Evolutionary conservation across 208 protist genomes (phyloP).

Genomic region (Naegleria lovaniensis): DNA sequence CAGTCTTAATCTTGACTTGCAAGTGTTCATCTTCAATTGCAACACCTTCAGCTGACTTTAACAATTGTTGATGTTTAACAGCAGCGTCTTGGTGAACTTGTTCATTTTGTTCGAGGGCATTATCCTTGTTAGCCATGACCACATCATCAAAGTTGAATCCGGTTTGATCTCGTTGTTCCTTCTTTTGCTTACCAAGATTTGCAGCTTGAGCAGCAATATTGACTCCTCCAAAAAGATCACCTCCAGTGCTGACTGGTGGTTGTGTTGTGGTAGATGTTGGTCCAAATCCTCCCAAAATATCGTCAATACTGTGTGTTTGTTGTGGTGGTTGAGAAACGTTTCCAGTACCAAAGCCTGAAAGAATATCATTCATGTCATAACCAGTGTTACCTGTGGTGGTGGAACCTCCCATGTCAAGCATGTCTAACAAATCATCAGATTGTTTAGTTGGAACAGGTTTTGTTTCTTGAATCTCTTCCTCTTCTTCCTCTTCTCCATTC

Average conservation of each 20-base stretch:
- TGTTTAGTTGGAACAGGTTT: too few species aligned
- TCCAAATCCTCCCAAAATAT: neutral
- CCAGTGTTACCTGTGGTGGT: neutral
- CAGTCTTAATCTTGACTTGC: constrained; percentile 12
- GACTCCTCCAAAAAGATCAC: neutral
- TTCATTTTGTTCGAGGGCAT: neutral
- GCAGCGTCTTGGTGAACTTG: neutral
- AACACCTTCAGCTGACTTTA: neutral
- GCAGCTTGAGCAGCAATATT: neutral
- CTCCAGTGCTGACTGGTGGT: neutral
- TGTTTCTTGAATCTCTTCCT: neutral
- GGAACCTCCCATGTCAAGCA: neutral
- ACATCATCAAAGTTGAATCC: neutral
- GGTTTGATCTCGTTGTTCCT: neutral
- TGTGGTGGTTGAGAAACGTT: neutral
- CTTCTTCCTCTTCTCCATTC: constrained; percentile 29
- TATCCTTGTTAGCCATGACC: neutral
- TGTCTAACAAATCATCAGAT: neutral
- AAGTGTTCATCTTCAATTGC: constrained; percentile 12
- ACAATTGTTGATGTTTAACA: neutral
- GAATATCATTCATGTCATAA: neutral
- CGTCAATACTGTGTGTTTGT: neutral
- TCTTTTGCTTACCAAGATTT: neutral
- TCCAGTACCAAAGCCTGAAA: neutral
- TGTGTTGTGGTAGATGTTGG: neutral